Conservation (phyloP, 176 grass and related monocot species). For the Aegilops sharonensis region DNA sequence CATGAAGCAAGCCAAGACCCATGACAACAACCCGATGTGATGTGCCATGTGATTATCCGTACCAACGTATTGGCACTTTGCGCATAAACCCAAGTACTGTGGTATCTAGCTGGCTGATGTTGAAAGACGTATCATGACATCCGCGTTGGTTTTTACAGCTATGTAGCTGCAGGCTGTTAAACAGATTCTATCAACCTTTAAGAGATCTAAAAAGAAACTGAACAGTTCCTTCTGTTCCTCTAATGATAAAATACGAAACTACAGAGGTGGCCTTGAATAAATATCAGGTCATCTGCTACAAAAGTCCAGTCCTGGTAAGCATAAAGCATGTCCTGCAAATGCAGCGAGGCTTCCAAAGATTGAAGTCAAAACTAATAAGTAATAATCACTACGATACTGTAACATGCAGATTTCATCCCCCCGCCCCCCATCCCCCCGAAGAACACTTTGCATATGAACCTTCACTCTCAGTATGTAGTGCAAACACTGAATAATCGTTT, state of each 20-base stretch:
- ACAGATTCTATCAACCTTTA: background rate
- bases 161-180: background rate
- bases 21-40: background rate
- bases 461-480: background rate
- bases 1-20: background rate
- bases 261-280: background rate
- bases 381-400: background rate
- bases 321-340: background rate
- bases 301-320: background rate
- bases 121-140: background rate
- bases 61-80: background rate
- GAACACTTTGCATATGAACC: conserved; percentile 1
- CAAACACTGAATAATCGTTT: conserved; percentile 15
- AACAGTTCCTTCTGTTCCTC: background rate
- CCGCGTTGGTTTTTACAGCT: background rate
- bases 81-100: background rate
- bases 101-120: background rate
- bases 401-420: background rate
- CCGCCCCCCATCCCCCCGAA: background rate
- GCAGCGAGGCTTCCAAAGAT: background rate
- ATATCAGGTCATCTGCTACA: background rate
- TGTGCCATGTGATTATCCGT: background rate
- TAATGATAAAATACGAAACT: background rate
- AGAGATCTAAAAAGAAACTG: background rate
- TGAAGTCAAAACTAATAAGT: background rate